Evolutionary conservation across 2,329 filamentous ascomycete genomes (phyloP).

Genomic region (Westerdykella sp.): DNA sequence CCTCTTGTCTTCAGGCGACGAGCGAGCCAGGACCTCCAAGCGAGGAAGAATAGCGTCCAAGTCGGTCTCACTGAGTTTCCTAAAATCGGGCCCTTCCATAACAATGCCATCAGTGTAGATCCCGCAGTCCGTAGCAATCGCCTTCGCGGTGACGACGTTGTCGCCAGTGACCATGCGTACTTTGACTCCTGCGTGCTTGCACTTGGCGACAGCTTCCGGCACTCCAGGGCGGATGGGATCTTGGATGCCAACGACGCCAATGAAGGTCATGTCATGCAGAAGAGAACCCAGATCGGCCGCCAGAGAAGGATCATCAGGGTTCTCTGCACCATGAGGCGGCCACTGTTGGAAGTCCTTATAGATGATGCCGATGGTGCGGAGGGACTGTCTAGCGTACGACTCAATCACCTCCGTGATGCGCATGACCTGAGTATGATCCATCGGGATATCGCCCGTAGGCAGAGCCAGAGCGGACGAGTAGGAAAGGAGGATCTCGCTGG

Average conservation of each 20-base stretch:
- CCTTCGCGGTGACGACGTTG: conserved; percentile 67
- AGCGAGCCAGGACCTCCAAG: conserved; percentile 65
- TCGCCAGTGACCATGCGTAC: conserved; percentile 79
- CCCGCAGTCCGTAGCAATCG: conserved; percentile 69
- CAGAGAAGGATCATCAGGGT: conserved; percentile 2
- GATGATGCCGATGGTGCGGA: conserved; percentile 38
- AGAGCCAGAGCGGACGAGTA: conserved; percentile 22
- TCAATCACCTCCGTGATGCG: conserved; percentile 28
- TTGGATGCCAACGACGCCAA: conserved; percentile 69
- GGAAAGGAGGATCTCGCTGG: conserved; percentile 50
- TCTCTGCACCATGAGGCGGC: conserved; percentile 25
- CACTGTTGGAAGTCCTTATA: conserved; percentile 37
- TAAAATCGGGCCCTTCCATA: conserved; percentile 70
- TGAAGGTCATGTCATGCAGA: conserved; percentile 61
- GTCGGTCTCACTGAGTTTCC: conserved; percentile 58
- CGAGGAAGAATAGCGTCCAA: conserved; percentile 63
- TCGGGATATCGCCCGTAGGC: conserved; percentile 6
- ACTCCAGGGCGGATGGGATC: conserved; percentile 69
- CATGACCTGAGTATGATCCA: conserved; percentile 9
- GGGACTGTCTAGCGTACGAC: conserved; percentile 35
- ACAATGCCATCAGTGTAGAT: conserved; percentile 63
- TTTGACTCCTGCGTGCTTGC: conserved; percentile 65
- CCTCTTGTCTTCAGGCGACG: conserved; percentile 71
- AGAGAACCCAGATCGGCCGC: conserved; percentile 58
- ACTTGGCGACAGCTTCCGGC: conserved; percentile 61